Evolutionary conservation across 345 rosid species (phyloP).

Genomic region (Abelmoschus esculentus): DNA sequence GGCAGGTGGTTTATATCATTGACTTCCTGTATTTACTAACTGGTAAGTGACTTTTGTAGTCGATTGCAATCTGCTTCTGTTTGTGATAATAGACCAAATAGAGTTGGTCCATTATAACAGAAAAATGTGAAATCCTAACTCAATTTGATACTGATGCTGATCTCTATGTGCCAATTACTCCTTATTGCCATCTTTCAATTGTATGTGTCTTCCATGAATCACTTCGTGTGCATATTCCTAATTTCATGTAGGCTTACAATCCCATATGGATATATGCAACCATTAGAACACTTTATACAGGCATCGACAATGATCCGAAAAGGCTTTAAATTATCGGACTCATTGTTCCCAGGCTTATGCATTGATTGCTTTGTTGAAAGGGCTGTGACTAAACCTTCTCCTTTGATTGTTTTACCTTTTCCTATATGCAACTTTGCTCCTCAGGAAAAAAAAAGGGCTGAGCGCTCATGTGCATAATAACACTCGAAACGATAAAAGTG

Average conservation of each 20-base stretch:
- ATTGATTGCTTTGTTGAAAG: too few relatives aligned
- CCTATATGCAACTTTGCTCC: too few relatives aligned
- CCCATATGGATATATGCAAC: background rate
- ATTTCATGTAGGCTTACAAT: background rate
- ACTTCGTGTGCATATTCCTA: background rate
- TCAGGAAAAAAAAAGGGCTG: too few relatives aligned
- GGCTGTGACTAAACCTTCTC: too few relatives aligned
- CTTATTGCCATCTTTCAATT: background rate
- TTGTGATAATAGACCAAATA: background rate
- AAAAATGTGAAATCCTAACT: too few relatives aligned
- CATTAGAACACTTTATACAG: too few relatives aligned
- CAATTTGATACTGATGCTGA: background rate
- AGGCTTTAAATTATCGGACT: too few relatives aligned
- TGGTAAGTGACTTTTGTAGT: slow-evolving; percentile 7
- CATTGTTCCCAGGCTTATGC: too few relatives aligned
- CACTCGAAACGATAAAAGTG: too few relatives aligned
- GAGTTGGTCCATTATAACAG: background rate
- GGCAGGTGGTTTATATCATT: slow-evolving; percentile 23
- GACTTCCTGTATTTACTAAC: slow-evolving; percentile 18
- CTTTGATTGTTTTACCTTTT: too few relatives aligned
- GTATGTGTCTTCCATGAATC: background rate
- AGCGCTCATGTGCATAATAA: too few relatives aligned
- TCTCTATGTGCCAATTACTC: background rate
- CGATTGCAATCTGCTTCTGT: background rate
- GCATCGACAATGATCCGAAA: too few relatives aligned